Evolutionary conservation across 148 eudicot genomes (phyloP), one percentile per base, ranked within the genome.

Genomic region (Camellia japonica): DNA sequence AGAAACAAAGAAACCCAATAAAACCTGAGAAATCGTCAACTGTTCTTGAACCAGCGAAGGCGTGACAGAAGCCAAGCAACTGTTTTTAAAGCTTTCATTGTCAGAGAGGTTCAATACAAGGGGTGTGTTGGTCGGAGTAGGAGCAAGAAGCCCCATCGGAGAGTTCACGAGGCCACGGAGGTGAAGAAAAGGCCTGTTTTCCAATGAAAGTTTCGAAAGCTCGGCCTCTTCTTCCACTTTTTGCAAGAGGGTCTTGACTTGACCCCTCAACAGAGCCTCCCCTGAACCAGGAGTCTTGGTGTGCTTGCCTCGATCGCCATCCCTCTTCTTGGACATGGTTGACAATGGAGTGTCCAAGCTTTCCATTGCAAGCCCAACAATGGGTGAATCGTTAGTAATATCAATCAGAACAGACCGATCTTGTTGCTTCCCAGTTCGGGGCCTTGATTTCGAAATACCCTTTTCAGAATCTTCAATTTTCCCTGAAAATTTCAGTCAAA

Each of bases 351-450:
- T 93, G 55, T 74, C 81, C 43, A 85, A 61, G 20, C 49, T 82
- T 58, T 87, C 91, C 79, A 83, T 90, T 9, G 99, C 99, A 44
- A 96, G 59, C 20, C 99, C 99, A 16, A 92, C 91, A 16, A 93
- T 91, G 0, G 99, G 99, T 2, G 99, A 96, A 84, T 94, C 98
- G 56, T 96, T 96, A 13, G 97, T 92, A 77, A 94, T 96, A 59
- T 96, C 99, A 15, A 90, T 81, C 5, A 96, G 79, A 1, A 85
- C 92, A 0, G 85, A 80, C 73, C 89, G 82, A 42, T 88, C 93
- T 80, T 85, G 80, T 18, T 81, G 60, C 20, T 67, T 83, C 41
- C 67, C 70, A 2, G 51, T 83, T 84, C 80, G 86, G 30, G 80
- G 80, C 38, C 82, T 83, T 73, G 90, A 78, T 78, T 89, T 87